These are phyloP conservation scores for Lepraria neglecta DNA, from an alignment of 495 filamentous ascomycete genomes.

Conservation along the genomic window DNA sequence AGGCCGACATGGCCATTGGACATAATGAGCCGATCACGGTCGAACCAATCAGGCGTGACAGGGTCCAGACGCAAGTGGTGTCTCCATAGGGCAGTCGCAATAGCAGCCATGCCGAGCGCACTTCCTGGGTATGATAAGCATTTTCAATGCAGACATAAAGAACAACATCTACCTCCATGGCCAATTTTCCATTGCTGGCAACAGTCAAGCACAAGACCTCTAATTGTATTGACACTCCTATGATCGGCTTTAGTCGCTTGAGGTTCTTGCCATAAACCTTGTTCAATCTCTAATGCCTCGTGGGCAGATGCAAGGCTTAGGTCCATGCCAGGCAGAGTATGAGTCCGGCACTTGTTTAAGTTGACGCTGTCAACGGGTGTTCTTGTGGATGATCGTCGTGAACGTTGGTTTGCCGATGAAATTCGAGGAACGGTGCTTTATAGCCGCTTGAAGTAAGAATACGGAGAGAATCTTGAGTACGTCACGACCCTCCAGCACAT, in stretches of 20 bases:
- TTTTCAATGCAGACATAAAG: background rate
- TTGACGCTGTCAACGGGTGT: background rate
- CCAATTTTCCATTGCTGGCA: conserved; percentile 5
- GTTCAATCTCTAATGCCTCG: background rate
- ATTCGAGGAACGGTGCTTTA: background rate
- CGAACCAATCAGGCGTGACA: background rate
- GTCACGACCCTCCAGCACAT: no score
- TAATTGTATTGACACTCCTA: background rate
- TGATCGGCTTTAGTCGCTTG: background rate
- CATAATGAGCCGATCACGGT: conserved; percentile 1
- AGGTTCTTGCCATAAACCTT: background rate
- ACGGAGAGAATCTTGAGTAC: no score
- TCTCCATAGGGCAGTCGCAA: background rate
- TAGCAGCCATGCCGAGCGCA: background rate
- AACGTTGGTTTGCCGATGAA: background rate
- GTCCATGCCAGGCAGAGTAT: background rate
- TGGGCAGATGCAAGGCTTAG: background rate
- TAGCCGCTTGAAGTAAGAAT: no score
- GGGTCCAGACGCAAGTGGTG: background rate
- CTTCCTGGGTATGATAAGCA: background rate
- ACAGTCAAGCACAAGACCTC: background rate
- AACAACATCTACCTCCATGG: background rate
- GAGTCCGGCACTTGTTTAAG: background rate
- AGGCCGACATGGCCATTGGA: background rate
- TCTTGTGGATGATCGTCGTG: background rate